Conservation (phyloP, 257 asterid species). For the Parsonsia alboflavescens region DNA sequence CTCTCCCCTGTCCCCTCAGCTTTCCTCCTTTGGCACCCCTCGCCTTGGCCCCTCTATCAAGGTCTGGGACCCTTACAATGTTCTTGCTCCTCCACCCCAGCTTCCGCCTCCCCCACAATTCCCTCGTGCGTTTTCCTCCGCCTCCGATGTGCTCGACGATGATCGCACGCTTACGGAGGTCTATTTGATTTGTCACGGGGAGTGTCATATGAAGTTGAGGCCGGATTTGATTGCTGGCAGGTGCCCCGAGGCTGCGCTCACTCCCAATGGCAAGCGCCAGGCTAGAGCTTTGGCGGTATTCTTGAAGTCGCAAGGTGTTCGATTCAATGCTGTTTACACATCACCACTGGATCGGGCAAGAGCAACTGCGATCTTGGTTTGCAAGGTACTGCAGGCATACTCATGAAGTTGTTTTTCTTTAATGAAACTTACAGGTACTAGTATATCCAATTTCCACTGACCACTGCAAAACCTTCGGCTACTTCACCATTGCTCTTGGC, state of each 20-base stretch:
- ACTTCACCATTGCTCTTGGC: too few relatives aligned
- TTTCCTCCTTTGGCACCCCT: slow-evolving; percentile 76
- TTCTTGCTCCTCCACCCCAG: slow-evolving; percentile 66
- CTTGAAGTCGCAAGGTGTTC: slow-evolving; percentile 71
- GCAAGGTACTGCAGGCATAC: slow-evolving; percentile 48
- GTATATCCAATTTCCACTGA: background rate
- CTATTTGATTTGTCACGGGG: slow-evolving; percentile 78
- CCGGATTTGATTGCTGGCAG: slow-evolving; percentile 93
- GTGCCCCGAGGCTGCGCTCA: slow-evolving; percentile 80
- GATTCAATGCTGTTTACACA: slow-evolving; percentile 62
- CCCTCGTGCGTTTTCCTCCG: slow-evolving; percentile 43
- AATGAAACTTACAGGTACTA: background rate
- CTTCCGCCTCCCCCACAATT: slow-evolving; percentile 28
- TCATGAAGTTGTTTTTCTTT: background rate
- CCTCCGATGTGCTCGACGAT: slow-evolving; percentile 24
- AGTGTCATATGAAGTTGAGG: slow-evolving; percentile 83
- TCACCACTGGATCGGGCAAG: slow-evolving; percentile 94
- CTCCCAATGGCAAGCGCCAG: slow-evolving; percentile 96
- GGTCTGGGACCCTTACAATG: slow-evolving; percentile 97
- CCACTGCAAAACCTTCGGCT: too few relatives aligned
- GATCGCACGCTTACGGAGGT: slow-evolving; percentile 64
- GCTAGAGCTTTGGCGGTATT: slow-evolving; percentile 87
- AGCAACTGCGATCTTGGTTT: slow-evolving; percentile 66
- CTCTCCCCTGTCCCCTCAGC: slow-evolving; percentile 95
- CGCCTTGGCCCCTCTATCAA: slow-evolving; percentile 80